Base-by-base conservation (phyloP, 305 asterid genomes). In the Andrographis paniculata region DNA sequence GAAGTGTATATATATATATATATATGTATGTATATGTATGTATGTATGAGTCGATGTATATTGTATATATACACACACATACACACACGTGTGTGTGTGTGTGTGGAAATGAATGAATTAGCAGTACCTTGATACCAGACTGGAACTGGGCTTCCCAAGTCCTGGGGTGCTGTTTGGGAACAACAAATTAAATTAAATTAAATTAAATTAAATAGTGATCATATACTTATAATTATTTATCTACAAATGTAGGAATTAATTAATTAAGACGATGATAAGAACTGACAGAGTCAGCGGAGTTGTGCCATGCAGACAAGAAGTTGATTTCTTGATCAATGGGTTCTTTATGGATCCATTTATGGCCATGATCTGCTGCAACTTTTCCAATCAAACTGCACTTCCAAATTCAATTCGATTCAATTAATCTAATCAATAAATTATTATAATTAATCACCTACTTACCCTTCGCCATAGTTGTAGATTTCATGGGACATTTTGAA, bases 401-500 rank as follows among this genome's bases (percentile, higher is more conserved):
- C 38, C 12, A 33, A 33, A 9, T 6, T 6, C n/a, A 7, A 33
- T 7, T 33, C 12, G 8, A 2, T 33, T 33, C 12, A 33, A 33
- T 2, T 9, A 20, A 45, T 2, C 2, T 20, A 6, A 6, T 4
- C 8, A 19, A 12, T 20, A 13, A 0, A 21, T 13, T 9, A 8
- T 8, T 6, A 1, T 2, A 19, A 6, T 17, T 11, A 16, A 42
- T 23, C 1, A 11, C 13, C 14, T 18, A 14, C 54, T 19, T 68
- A 89, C 99, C 95, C 96, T 77, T 92, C 99, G 44, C 96, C 99
- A 59, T 83, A 92, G 65, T 87, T 92, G 84, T 91, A 91, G 69
- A 91, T 86, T 80, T 91, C 99, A 73, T 91, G 99, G 19, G 99
- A 91, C 99, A 91, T 91, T 75, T 91, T 91, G 86, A 91, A 91